Evolutionary conservation across 2,329 filamentous ascomycete genomes (phyloP).

Genomic region (Stemphylium beticola): DNA sequence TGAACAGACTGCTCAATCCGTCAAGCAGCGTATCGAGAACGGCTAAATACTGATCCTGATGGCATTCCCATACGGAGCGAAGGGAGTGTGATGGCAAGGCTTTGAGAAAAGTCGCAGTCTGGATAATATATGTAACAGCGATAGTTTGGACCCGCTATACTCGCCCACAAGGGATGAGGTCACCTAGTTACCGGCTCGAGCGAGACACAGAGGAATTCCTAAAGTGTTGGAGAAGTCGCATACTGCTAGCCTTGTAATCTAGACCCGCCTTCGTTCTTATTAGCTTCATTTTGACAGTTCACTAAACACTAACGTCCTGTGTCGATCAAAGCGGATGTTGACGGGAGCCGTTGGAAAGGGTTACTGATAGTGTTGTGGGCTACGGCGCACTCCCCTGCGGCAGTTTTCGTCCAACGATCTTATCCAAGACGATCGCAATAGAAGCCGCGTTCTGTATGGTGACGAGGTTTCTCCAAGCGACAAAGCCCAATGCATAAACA

Average conservation of each 20-base stretch:
- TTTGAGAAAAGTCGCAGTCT: not conserved
- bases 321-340: not conserved
- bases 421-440: not conserved
- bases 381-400: not conserved
- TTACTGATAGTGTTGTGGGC: not conserved
- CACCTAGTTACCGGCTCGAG: slow-evolving; percentile 27
- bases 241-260: slow-evolving; percentile 15
- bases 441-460: not conserved
- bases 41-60: no score
- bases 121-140: slow-evolving; percentile 4
- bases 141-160: slow-evolving; percentile 40
- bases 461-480: not conserved
- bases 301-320: not conserved
- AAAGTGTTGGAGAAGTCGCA: slow-evolving; percentile 28
- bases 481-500: not conserved
- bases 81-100: no score
- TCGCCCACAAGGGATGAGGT: slow-evolving; percentile 24
- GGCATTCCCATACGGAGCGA: no score
- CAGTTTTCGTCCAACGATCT: not conserved
- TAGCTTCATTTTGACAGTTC: not conserved
- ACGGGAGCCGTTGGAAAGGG: not conserved
- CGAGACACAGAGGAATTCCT: slow-evolving; percentile 30
- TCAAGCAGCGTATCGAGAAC: no score
- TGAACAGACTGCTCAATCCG: no score
- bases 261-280: not conserved